Evolutionary conservation across 345 rosid genomes (phyloP), one percentile per base, ranked within the genome.

Genomic region (Noccaea bulbosa): DNA sequence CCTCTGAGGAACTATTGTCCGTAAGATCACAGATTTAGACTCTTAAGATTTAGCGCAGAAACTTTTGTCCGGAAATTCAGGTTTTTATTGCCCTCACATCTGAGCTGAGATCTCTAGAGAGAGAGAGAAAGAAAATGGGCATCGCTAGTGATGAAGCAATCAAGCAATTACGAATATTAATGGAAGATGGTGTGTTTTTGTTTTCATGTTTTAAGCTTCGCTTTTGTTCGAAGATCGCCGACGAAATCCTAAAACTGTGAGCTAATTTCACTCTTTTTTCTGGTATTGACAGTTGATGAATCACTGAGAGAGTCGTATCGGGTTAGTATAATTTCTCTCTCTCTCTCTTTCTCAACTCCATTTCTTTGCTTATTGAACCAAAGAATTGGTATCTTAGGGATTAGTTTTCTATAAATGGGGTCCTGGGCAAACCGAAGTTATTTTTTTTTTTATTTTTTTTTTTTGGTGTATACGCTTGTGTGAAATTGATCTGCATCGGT

Each of bases 141-240:
- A 65, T 63, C 64, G 79, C 79, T 70, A 70, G 82, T 80, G 87
- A 88, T 54, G 96, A 89, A 68, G 89, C 85, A 15, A 74, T 88
- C 80, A 82, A 82, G 84, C 89, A 88, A 70, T 83, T 91, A 37
- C 87, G 82, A 79, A 65, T 87, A 57, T 79, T 86, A 50, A 83
- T 91, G 85, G 90, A 84, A 74, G 79, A 84, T 61, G 89, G 99
- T 93, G 52, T 82, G 86, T 72, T 65, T 50, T 59, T 58, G 24
- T 3, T 11, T 66, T 70, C 27, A 34, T 37, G 8, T 59, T 70
- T 41, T 16, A 11, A 53, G 30, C 17, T 43, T 67, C 65, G 38
- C 49, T 43, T 20, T 75, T 75, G 22, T 61, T 57, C 58, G 56
- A 70, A 79, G 47, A 53, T 62, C 79, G 40, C 76, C 70, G 47